Percentiles rank a stretch among this genome's conserved stretches.
Evolutionary conservation across 352 stramenopile species (phyloP).

Genomic region (Thalassiosira tumida): DNA sequence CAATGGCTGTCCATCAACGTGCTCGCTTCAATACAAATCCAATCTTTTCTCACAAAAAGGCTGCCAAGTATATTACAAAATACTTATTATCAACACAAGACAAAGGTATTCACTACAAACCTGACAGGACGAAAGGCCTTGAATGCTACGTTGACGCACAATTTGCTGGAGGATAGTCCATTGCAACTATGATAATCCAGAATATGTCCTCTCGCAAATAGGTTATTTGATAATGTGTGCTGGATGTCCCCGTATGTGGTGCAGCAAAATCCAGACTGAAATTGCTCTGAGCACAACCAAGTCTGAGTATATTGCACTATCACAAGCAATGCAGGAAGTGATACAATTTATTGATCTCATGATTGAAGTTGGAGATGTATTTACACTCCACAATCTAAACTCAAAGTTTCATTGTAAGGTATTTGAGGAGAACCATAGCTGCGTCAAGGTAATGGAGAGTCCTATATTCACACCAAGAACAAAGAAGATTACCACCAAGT

Average conservation of each 20-base stretch:
- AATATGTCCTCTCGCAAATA: not conserved
- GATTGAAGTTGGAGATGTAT: not conserved
- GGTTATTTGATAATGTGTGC: not conserved
- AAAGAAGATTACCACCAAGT: not conserved
- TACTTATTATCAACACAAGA: constrained; percentile 78
- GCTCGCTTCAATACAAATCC: constrained; percentile 65
- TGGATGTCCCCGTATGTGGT: not conserved
- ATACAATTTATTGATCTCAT: not conserved
- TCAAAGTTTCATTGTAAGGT: not conserved
- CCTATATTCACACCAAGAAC: constrained; percentile 5
- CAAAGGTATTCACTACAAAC: constrained; percentile 69
- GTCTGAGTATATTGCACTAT: not conserved
- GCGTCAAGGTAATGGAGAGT: constrained; percentile 1
- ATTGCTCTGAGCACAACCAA: constrained; percentile 5
- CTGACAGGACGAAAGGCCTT: constrained; percentile 51
- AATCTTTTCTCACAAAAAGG: constrained; percentile 67
- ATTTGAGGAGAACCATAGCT: not conserved
- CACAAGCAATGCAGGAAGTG: not conserved
- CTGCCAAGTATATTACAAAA: constrained; percentile 69
- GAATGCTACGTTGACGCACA: constrained; percentile 79
- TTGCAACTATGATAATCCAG: not conserved
- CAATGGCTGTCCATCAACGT: constrained; percentile 79
- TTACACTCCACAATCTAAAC: not conserved
- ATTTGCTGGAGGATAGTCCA: constrained; percentile 77
- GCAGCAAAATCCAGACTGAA: constrained; percentile 19